These are phyloP conservation scores for Dioszegia hungarica DNA, from an alignment of 768 basidiomycete genomes.

Conservation along the genomic window DNA sequence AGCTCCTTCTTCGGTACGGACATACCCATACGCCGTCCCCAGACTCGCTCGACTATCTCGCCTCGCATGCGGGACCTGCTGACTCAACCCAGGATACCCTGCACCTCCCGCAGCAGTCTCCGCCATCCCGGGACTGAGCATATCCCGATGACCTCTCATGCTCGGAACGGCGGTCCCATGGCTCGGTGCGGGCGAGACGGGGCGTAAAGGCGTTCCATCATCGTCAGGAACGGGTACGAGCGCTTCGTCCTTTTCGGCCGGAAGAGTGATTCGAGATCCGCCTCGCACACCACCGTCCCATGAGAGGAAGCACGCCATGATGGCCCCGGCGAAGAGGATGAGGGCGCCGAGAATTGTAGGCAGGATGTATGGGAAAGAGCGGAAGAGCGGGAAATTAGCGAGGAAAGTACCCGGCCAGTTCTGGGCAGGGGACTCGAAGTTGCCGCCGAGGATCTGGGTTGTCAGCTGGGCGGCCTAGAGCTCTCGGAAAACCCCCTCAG, in stretches of 20 bases:
- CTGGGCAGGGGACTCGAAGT: slow-evolving; percentile 58
- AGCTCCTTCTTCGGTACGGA: not conserved
- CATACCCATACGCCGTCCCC: slow-evolving; percentile 47
- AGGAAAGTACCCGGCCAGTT: slow-evolving; percentile 78
- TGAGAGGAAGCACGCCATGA: slow-evolving; percentile 82
- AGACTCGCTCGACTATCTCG: slow-evolving; percentile 44
- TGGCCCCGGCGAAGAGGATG: slow-evolving; percentile 72
- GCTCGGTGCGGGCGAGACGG: slow-evolving; percentile 6
- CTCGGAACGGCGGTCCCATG: slow-evolving; percentile 11
- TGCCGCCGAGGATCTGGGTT: slow-evolving; percentile 58
- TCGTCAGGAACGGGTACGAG: slow-evolving; percentile 12
- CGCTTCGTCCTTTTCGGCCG: slow-evolving; percentile 62
- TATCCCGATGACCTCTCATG: slow-evolving; percentile 1
- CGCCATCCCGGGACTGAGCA: slow-evolving; percentile 22
- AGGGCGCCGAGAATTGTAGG: slow-evolving; percentile 73
- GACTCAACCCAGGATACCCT: slow-evolving; percentile 25
- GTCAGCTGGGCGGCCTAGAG: too few species aligned
- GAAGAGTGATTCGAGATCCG: slow-evolving; percentile 77
- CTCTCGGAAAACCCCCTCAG: too few species aligned
- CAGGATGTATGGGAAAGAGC: slow-evolving; percentile 80
- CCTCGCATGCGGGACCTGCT: slow-evolving; percentile 20
- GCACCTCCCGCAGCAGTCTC: slow-evolving; percentile 20
- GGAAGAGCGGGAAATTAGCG: slow-evolving; percentile 60
- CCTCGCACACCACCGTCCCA: slow-evolving; percentile 80
- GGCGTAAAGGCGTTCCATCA: not conserved